phyloP scores from a whole-genome alignment of 108 stramenopile genomes.

The Skeletonema costatum region DNA sequence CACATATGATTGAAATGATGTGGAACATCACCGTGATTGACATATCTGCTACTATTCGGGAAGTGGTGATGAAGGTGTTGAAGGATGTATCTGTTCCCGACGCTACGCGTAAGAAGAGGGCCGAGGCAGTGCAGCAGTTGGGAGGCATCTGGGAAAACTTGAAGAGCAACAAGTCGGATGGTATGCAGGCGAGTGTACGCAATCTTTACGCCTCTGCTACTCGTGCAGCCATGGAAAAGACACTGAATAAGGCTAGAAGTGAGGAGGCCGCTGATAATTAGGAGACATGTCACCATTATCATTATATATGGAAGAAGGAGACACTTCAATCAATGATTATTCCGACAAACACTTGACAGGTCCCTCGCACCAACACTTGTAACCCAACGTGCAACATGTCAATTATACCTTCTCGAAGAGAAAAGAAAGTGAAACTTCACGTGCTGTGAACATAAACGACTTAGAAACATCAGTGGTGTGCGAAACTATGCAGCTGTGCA shows the following conservation, averaged over 20 bases:
- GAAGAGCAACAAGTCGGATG: slow-evolving; percentile 18
- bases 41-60: slow-evolving; percentile 36
- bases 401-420: no score
- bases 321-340: no score
- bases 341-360: no score
- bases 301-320: no score
- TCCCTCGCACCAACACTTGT: no score
- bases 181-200: slow-evolving; percentile 6
- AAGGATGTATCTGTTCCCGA: slow-evolving; percentile 22
- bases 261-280: slow-evolving; percentile 13
- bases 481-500: no score
- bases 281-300: not conserved
- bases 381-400: no score
- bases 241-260: slow-evolving; percentile 14
- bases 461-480: no score
- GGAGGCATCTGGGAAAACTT: slow-evolving; percentile 30
- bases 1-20: slow-evolving; percentile 40
- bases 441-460: no score
- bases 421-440: no score
- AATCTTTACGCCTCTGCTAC: slow-evolving; percentile 26
- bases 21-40: slow-evolving; percentile 47
- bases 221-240: slow-evolving; percentile 31
- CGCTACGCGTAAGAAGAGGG: slow-evolving; percentile 25
- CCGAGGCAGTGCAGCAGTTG: slow-evolving; percentile 19
- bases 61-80: slow-evolving; percentile 41